Evolutionary conservation across 352 stramenopile genomes (phyloP).

Genomic region (Phytophthora macrochlamydospora): DNA sequence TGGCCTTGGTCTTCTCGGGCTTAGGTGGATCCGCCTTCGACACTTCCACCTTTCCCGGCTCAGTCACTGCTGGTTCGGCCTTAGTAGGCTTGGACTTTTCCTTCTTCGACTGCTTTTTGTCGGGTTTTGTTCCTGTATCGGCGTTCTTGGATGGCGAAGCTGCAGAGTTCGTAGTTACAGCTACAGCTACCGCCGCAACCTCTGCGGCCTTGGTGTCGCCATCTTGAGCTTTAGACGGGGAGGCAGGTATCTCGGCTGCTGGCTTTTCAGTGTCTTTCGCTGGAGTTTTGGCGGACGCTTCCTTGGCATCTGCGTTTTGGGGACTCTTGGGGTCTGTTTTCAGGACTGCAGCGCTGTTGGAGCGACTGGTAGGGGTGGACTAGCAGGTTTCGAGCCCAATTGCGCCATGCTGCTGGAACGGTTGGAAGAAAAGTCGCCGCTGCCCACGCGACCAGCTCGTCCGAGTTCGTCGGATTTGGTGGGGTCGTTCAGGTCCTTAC

Average conservation of each 20-base stretch:
- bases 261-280: constrained; percentile 13
- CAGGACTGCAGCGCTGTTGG: neutral
- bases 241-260: neutral
- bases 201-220: neutral
- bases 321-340: neutral
- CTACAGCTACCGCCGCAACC: neutral
- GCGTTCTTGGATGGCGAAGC: constrained; percentile 13
- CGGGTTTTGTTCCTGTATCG: neutral
- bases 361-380: constrained; percentile 22
- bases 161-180: neutral
- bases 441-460: constrained; percentile 46
- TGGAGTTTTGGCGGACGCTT: constrained; percentile 11
- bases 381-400: constrained; percentile 31
- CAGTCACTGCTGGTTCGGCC: neutral
- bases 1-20: neutral
- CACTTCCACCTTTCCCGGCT: neutral
- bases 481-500: constrained; percentile 38
- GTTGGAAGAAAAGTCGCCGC: constrained; percentile 52
- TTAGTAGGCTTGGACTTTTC: neutral
- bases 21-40: neutral
- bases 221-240: neutral
- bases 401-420: constrained; percentile 43
- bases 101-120: neutral
- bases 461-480: constrained; percentile 53
- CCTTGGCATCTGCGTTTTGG: neutral